Base-by-base conservation (phyloP, 208 protist genomes). In the Trypanosomatidae sp. region DNA sequence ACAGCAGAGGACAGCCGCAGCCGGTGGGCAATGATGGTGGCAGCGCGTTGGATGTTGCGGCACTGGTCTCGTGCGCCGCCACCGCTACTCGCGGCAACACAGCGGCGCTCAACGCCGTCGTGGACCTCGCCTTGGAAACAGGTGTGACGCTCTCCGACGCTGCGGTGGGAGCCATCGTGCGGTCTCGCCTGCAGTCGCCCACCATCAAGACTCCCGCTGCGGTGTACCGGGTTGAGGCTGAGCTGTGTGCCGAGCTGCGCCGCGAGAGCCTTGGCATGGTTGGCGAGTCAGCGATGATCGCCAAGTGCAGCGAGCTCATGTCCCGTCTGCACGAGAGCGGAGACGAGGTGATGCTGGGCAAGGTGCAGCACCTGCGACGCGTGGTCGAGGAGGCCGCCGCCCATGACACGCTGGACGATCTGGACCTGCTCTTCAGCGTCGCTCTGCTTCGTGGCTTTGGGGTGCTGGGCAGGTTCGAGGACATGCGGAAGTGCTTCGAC, bases 391-490 rank as follows among this genome's bases (percentile, higher is more conserved):
- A 85, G n/a, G 83, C 83, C 17, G 73, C 93, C 9, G 75, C 74
- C 36, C 75, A 86, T 46, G 90, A 97, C 62, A 71, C 84, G 7
- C 17, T 87, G 30, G 85, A 91, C 64, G 81, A 91, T 46, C 62
- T 97, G 17, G 89, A 94, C 30, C 74, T 78, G 10, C 76, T 84
- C 17, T 94, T 87, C 71, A 39, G 82, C 7, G 58, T 89, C 1
- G 75, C 93, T 2, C 76, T 97, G 33, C 87, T 97, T 58, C 91
- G 90, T 56, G 94, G 94, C 19, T 95, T 88, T 69, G 94, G 94
- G 49, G 91, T 85, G 39, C 66, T 95, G 65, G 91, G 89, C 28
- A 73, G 82, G 7, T 91, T 93, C 59, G 90, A 91, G 6, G 85
- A 92, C 33, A 93, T 97, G 91, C 86, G 89, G 28, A 49, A 70